These are phyloP conservation scores for Geotrichum restrictum DNA, from an alignment of 1,139 yeast species.

Conservation along the genomic window DNA sequence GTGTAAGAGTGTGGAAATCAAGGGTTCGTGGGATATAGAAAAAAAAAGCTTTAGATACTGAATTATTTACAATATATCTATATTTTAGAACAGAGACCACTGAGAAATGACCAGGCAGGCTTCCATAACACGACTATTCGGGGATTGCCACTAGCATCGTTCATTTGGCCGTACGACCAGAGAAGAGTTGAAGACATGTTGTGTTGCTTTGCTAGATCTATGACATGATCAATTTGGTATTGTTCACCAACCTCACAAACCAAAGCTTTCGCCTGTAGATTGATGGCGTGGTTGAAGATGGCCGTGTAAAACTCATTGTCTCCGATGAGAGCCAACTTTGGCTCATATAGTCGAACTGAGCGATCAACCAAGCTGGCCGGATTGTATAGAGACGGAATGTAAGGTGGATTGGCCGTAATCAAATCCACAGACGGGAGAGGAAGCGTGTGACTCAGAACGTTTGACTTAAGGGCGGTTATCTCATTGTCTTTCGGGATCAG, in stretches of 20 bases:
- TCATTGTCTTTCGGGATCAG: background rate
- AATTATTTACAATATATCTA: no score
- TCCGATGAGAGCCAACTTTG: conserved; percentile 71
- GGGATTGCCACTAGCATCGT: conserved; percentile 37
- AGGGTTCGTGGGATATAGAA: background rate
- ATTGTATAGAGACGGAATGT: conserved; percentile 54
- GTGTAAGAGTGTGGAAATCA: background rate
- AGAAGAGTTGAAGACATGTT: background rate
- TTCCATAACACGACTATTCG: conserved; percentile 41
- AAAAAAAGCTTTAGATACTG: background rate
- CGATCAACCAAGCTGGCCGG: conserved; percentile 41
- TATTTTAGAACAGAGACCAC: background rate
- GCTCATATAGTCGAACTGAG: conserved; percentile 73
- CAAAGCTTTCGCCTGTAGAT: conserved; percentile 43
- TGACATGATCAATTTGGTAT: conserved; percentile 35
- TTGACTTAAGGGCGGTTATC: conserved; percentile 19
- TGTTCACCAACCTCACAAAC: conserved; percentile 46
- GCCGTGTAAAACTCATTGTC: conserved; percentile 65
- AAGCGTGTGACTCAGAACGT: conserved; percentile 26
- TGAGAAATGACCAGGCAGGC: background rate
- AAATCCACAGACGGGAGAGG: conserved; percentile 42
- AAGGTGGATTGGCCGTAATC: conserved; percentile 85
- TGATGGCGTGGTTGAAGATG: conserved; percentile 47
- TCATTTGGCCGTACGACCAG: conserved; percentile 35
- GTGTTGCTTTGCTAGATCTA: conserved; percentile 20